Percentiles rank a stretch among this genome's conserved stretches.
phyloP scores from a whole-genome alignment of 169 alveolate species.

The Plasmodium blacklocki region DNA sequence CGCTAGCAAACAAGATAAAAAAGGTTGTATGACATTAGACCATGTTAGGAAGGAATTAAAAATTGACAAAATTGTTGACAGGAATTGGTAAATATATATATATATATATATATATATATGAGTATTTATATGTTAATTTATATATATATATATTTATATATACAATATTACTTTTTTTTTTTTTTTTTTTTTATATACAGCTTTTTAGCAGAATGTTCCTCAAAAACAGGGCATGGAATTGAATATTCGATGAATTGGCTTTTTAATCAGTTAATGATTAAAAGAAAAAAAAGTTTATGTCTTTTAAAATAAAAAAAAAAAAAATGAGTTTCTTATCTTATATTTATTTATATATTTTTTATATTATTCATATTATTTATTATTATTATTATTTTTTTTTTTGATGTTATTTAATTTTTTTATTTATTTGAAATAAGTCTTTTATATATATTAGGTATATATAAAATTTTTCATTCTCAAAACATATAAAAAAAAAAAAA shows the following conservation, averaged over 20 bases:
- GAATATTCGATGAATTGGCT: slow-evolving; percentile 67
- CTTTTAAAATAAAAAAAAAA: slow-evolving; percentile 13
- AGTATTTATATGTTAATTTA: no score
- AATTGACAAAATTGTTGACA: slow-evolving; percentile 65
- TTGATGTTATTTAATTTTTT: background rate
- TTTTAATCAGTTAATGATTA: slow-evolving; percentile 50
- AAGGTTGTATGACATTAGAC: slow-evolving; percentile 40
- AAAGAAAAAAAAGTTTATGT: slow-evolving; percentile 31
- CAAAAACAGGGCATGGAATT: slow-evolving; percentile 58
- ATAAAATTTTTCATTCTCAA: no score
- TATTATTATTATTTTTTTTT: background rate
- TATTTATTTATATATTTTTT: background rate
- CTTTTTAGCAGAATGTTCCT: slow-evolving; percentile 60
- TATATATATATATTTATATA: background rate
- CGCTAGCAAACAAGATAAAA: slow-evolving; percentile 53
- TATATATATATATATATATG: background rate
- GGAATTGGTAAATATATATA: slow-evolving; percentile 44
- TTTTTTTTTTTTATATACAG: slow-evolving; percentile 12
- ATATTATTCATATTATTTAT: background rate
- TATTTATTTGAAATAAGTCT: no score
- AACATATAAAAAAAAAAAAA: no score
- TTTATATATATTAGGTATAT: no score
- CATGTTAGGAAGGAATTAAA: slow-evolving; percentile 46
- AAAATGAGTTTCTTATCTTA: slow-evolving; percentile 18
- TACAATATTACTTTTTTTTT: background rate